Evolutionary conservation across 306 rosid species (phyloP), one percentile per base, ranked within the genome.

Genomic region (Delonix regia): DNA sequence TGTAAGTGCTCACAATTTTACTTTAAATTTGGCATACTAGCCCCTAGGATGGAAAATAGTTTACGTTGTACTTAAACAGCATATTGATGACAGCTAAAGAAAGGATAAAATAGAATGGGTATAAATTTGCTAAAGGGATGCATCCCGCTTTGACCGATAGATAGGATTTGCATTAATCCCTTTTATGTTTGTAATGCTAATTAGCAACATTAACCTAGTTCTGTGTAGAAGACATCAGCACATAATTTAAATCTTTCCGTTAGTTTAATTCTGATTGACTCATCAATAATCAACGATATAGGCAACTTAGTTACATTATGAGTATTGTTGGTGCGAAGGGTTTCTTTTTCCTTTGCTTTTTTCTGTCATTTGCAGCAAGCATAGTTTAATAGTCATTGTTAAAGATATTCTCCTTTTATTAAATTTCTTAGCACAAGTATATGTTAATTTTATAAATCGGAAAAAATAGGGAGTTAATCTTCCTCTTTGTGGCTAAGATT

Each of bases 1-100:
- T 38, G 98, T 92, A 86, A 85, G 90, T 83, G 75, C 36, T 80
- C 5, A 39, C 45, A 34, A 22, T 9, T 71, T 34, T 52, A 13
- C 69, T n/a, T 42, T 52, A 63, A 44, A 30, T 79, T 79, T 63
- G 22, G 57, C 41, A 60, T 60, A 5, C 22, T 45, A 60, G 25
- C 22, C 41, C 14, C 10, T 4, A n/a, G n/a, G 19, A 24, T 57
- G 33, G 51, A 18, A 36, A 4, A 18, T 1, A 19, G 9, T 15
- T 65, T 9, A 56, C 33, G n/a, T 74, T 67, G 19, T 9, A 14
- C 42, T 34, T 19, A 55, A 41, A 57, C 0, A 3, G 64, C 24
- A 18, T 79, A 52, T 36, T 71, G 9, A 51, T 3, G 28, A 55
- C 68, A 44, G n/a, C 52, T 62, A 65, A 52, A 36, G 62, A 70